Evolutionary conservation across 306 rosid genomes (phyloP), one percentile per base, ranked within the genome.

Genomic region (Fragaria ananassa): DNA sequence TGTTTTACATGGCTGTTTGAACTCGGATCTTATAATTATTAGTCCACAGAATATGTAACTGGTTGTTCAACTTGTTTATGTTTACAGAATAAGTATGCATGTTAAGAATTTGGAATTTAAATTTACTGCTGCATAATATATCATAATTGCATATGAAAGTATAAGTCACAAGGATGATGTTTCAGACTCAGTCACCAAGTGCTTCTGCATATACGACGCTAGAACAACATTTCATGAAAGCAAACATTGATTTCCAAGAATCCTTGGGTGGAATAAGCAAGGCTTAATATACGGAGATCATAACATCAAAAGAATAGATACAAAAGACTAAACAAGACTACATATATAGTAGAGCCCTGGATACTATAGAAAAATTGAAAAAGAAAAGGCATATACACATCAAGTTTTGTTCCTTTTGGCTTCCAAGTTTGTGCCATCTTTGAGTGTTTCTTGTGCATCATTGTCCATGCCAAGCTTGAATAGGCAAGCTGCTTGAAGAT

Each of bases 381-480:
- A 53, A 21, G 12, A 10, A 56, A 21, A 10, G 76, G 75, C 35
- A 84, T 89, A 82, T 86, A 89, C 89, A 86, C 39, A 60, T 75
- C 76, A 86, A 15, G 69, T 84, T 79, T 87, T 89, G 84, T 70
- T 89, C 83, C 57, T 89, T 86, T 86, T 92, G 79, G 96, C 89
- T 83, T 95, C 97, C 86, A 90, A 86, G 83, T 86, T 86, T 64
- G 97, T 88, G 66, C 90, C 99, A 70, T 90, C 96, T 80, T 86
- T 92, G 63, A 95, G 96, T 44, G 96, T 87, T 81, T 95, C 96
- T 72, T 92, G 97, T 50, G 97, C 99, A 82, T 95, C 99, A 80
- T 85, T 87, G 71, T 95, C 97, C 97, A 92, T 95, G 62, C 93
- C 88, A 17, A 92, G 97, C 79, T 83, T 84, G 84, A 90, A 89